These are phyloP conservation scores for Monosporascus ibericus DNA, from an alignment of 2,329 filamentous ascomycete genomes.

Conservation along the genomic window DNA sequence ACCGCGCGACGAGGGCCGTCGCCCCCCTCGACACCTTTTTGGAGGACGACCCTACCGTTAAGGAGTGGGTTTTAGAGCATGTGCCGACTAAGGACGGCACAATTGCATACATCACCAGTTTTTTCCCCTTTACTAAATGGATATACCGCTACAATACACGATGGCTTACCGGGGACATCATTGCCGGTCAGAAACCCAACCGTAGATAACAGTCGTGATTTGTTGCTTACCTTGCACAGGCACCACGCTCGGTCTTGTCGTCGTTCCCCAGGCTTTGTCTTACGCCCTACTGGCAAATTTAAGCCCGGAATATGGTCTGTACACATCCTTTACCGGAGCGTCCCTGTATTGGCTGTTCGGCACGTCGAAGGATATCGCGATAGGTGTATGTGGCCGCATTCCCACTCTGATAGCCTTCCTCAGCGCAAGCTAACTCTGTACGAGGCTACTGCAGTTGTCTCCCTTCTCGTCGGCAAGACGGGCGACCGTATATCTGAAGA, in stretches of 20 bases:
- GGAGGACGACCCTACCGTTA: conserved; percentile 61
- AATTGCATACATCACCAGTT: conserved; percentile 40
- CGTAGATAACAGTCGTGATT: background rate
- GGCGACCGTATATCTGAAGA: conserved; percentile 30
- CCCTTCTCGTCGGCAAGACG: conserved; percentile 43
- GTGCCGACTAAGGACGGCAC: conserved; percentile 43
- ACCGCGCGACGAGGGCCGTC: conserved; percentile 1
- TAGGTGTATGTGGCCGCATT: conserved; percentile 43
- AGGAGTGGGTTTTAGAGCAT: conserved; percentile 54
- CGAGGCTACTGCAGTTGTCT: conserved; percentile 40
- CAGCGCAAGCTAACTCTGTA: conserved; percentile 3
- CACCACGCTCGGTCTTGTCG: conserved; percentile 65
- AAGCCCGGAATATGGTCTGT: conserved; percentile 64
- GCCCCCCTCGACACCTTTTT: conserved; percentile 54
- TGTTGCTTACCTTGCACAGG: conserved; percentile 17
- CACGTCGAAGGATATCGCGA: conserved; percentile 80
- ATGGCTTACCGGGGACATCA: conserved; percentile 68
- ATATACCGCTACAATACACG: conserved; percentile 63
- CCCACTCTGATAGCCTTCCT: too few species aligned
- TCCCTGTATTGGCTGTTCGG: conserved; percentile 79
- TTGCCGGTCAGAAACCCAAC: conserved; percentile 49
- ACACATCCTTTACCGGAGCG: conserved; percentile 78
- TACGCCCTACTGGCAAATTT: conserved; percentile 69
- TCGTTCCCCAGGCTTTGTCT: conserved; percentile 75
- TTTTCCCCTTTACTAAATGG: conserved; percentile 66